phyloP scores from a whole-genome alignment of 2,329 filamentous ascomycete genomes.

The Arthrobotrys sphaeroides region DNA sequence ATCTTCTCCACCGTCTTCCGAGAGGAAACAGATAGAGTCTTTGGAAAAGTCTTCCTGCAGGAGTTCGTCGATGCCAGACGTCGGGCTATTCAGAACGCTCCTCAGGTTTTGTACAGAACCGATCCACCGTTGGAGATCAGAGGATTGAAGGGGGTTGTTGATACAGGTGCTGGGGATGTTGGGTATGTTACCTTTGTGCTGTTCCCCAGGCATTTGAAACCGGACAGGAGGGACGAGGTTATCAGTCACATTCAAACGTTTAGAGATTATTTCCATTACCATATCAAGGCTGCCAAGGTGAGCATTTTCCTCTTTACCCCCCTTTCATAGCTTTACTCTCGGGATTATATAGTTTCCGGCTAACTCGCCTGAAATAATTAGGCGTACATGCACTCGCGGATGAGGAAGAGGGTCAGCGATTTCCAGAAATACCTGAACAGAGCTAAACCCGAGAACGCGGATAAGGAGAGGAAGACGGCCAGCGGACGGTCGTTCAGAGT shows the following conservation, averaged over 20 bases:
- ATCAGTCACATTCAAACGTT: slow-evolving; percentile 99
- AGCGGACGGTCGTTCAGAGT: slow-evolving; percentile 85
- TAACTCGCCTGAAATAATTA: slow-evolving; percentile 57
- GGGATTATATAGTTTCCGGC: background rate
- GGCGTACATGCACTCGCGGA: slow-evolving; percentile 97
- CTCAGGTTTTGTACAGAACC: slow-evolving; percentile 94
- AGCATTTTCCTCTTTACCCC: too few relatives aligned
- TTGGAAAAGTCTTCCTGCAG: slow-evolving; percentile 97
- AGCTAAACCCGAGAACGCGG: slow-evolving; percentile 92
- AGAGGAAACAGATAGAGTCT: slow-evolving; percentile 96
- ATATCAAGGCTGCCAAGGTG: slow-evolving; percentile 98
- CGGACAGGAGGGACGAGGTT: slow-evolving; percentile 88
- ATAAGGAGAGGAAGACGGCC: slow-evolving; percentile 91
- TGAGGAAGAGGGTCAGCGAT: slow-evolving; percentile 96
- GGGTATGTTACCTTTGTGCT: slow-evolving; percentile 99
- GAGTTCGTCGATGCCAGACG: slow-evolving; percentile 97
- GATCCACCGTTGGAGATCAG: slow-evolving; percentile 93
- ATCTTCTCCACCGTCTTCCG: slow-evolving; percentile 99
- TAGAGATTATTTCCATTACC: slow-evolving; percentile 99
- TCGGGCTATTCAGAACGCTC: slow-evolving; percentile 96
- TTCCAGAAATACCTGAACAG: slow-evolving; percentile 98
- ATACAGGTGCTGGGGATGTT: slow-evolving; percentile 78
- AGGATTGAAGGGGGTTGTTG: slow-evolving; percentile 81
- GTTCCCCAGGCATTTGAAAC: slow-evolving; percentile 92
- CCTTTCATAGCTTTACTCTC: background rate